Evolutionary conservation across 2,329 filamentous ascomycete species (phyloP).

Genomic region (Phoma sp.): DNA sequence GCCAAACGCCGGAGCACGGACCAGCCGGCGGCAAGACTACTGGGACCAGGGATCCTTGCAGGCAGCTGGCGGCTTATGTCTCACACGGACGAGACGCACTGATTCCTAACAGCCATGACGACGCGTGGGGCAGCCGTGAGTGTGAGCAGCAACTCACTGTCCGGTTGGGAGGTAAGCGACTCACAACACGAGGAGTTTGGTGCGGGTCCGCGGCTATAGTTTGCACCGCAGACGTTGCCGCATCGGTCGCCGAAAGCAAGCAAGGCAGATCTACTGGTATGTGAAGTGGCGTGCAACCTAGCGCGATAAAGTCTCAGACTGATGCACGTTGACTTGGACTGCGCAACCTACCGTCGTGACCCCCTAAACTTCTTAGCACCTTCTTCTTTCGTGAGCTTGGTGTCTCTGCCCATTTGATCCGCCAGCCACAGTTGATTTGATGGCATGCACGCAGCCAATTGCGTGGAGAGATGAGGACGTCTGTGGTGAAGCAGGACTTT

Average conservation of each 20-base stretch:
- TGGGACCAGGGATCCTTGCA: slow-evolving; percentile 11
- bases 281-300: neutral
- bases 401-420: too few species aligned
- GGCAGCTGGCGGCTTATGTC: slow-evolving; percentile 14
- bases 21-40: neutral
- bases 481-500: too few species aligned
- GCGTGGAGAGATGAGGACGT: too few species aligned
- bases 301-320: neutral
- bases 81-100: slow-evolving; percentile 6
- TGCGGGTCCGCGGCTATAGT: slow-evolving; percentile 8
- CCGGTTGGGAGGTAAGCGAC: neutral
- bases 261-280: neutral
- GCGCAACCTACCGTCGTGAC: too few species aligned
- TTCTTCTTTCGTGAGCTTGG: too few species aligned
- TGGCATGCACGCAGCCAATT: too few species aligned
- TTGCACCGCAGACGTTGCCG: neutral
- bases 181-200: neutral
- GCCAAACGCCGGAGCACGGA: slow-evolving; percentile 1
- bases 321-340: neutral
- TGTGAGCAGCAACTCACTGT: neutral
- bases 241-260: neutral
- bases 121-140: neutral
- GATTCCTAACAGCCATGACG: neutral
- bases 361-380: too few species aligned
- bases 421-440: too few species aligned